Evolutionary conservation across 495 filamentous ascomycete genomes (phyloP), one percentile per base, ranked within the genome.

Genomic region (Hypomontagnella submonticulosa): DNA sequence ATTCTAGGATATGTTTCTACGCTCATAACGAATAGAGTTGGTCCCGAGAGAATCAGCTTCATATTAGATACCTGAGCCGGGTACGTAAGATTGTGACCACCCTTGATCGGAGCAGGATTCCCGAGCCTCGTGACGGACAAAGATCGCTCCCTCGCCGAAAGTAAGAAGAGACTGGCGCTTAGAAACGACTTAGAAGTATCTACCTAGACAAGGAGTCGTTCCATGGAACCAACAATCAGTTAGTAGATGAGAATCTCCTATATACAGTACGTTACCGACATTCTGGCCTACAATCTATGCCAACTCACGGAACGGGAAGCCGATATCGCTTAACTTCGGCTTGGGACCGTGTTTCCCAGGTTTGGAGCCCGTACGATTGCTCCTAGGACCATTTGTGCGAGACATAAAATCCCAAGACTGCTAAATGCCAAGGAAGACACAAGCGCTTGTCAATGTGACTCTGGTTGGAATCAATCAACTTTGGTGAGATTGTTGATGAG

Each of bases 391-490:
- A 32, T 38, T 37, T 27, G 15, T 38, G 8, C 7, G 32, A 47
- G n/a, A 38, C n/a, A n/a, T 9, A 23, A 16, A 12, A n/a, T 9
- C 11, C 27, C 10, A 4, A 0, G 32, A 46, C 32, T 30, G 18
- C 27, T 36, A 11, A n/a, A 9, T 50, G 47, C 58, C 50, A 55
- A 55, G 53, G 16, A 57, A 37, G 38, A 46, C 50, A 53, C 27
- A 53, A 15, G 23, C 19, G n/a, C 41, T 48, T 37, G 30, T 51
- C 33, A 57, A 61, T 67, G 40, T 38, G 19, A 67, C 58, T 34
- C 40, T 56, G 46, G 13, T 40, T 9, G 44, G 20, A 20, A 47
- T 50, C 23, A 46, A 42, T 53, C 38, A 47, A 20, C 38, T 53
- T 40, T 49, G 52, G 52, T 36, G 41, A 41, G 51, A 43, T 38